Base-by-base conservation (phyloP, 108 stramenopile genomes). In the Conticribra guillardii region DNA sequence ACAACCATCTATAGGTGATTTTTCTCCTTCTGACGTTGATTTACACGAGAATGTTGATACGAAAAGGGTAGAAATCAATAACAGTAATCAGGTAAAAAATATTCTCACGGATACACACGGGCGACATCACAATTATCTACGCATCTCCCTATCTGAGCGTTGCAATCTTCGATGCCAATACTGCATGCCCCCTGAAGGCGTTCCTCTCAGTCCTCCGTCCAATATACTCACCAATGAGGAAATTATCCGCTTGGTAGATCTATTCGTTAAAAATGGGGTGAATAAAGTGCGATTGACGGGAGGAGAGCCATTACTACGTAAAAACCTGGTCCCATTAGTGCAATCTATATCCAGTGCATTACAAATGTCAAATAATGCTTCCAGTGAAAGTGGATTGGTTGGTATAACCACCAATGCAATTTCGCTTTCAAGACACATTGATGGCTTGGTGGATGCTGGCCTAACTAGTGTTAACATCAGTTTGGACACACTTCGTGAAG, bases 181-280 rank as follows among this genome's bases (percentile, higher is more conserved):
- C 65, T 99, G 99, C 84, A 99, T 99, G 99, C 99, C 99, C 3
- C 90, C 84, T 49, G 91, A 98, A 26, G 99, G 98, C 37, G 96
- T 98, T 8, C 87, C 91, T 24, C 60, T 87, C 28, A 84, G 87
- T 34, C 89, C 87, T 3, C 55, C 92, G 17, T 65, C 80, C 23
- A 76, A 91, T 34, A 73, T 99, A 62, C 74, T 99, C 21, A 86
- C 73, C 31, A 79, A 83, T 21, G 75, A 86, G 18, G 99, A 99
- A 80, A 88, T 98, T 37, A 44, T 92, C 62, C 80, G 84, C 46
- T 60, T 98, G 21, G 93, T 88, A 0, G 34, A 55, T 5, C 71
- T 92, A 49, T 98, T 98, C 77, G 88, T 82, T 4, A 60, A 82
- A 7, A 67, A 83, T 33, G 98, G 98, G 11, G 96, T 94, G 31